Base-by-base conservation (phyloP, 768 basidiomycete species). In the Podaxis rugospora region DNA sequence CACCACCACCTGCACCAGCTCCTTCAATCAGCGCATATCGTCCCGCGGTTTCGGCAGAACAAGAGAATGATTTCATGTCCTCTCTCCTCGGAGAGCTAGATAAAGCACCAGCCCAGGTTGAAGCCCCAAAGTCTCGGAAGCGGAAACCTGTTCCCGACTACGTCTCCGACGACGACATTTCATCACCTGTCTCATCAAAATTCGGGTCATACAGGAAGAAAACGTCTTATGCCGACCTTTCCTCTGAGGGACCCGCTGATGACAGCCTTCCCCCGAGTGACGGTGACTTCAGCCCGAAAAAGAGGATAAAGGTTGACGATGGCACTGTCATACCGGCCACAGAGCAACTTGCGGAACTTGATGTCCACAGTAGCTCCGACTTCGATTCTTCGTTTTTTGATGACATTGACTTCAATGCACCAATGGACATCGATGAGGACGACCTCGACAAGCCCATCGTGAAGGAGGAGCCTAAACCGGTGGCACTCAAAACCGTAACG, bases 31-130 rank as follows among this genome's bases (percentile, higher is more conserved):
- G 79, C 71, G 90, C 88, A 13, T 98, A 98, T 71, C 83, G 93
- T 32, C 88, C 90, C 1, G 78, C 78, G 0, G 83, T 88, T 11
- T 88, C 90, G 6, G 87, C 80, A 11, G 89, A 87, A 55, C 85
- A 94, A 66, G 97, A 98, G 71, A 79, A 83, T 40, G 93, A 96
- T 65, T 93, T 99, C 65, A 90, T 99, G 92, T 83, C 85, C 0
- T 83, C 82, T 39, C 74, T 99, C 0, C 75, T 99, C 9, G 89
- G 87, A 7, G 82, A 76, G 21, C 83, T 96, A 71, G 92, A 92
- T 62, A 72, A 75, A 4, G 68, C 75, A 9, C 74, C 83, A 10
- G 68, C 72, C 27, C 69, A 81, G 10, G 65, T 75, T 3, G 67
- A 75, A 7, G 72, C 72, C 14, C 62, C 68, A 37, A 67, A 68